These are phyloP conservation scores for Rhizophagus clarus DNA, from an alignment of 192 early-diverging fungal genomes.

Conservation along the genomic window DNA sequence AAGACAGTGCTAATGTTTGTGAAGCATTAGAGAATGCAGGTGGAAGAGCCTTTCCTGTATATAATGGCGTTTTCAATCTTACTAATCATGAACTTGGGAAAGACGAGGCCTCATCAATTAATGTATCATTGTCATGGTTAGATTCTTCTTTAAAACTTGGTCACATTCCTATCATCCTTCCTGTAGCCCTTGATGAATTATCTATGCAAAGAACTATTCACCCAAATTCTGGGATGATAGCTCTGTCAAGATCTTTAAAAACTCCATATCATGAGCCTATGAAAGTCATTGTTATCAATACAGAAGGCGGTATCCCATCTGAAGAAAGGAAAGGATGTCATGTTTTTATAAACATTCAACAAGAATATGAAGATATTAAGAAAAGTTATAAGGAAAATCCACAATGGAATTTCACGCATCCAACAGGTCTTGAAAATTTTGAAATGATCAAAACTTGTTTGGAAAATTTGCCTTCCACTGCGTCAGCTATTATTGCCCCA, in stretches of 20 bases:
- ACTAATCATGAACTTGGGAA: background rate
- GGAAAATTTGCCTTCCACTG: slow-evolving; percentile 66
- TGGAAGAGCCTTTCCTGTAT: slow-evolving; percentile 69
- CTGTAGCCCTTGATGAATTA: slow-evolving; percentile 42
- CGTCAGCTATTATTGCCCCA: slow-evolving; percentile 77
- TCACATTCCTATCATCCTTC: slow-evolving; percentile 68
- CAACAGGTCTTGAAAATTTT: slow-evolving; percentile 50
- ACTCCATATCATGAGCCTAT: slow-evolving; percentile 45
- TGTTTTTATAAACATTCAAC: slow-evolving; percentile 80
- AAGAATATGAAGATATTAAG: slow-evolving; percentile 67
- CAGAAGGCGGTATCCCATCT: slow-evolving; percentile 65
- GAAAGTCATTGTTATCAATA: slow-evolving; percentile 70
- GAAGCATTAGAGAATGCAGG: slow-evolving; percentile 76
- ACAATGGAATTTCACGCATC: slow-evolving; percentile 39
- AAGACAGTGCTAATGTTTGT: slow-evolving; percentile 56
- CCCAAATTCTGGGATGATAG: slow-evolving; percentile 56
- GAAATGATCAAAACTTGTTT: slow-evolving; percentile 69
- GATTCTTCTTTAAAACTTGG: slow-evolving; percentile 59
- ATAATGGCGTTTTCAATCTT: slow-evolving; percentile 62
- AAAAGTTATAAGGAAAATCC: slow-evolving; percentile 37
- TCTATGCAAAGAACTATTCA: slow-evolving; percentile 44
- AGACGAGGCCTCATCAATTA: slow-evolving; percentile 14
- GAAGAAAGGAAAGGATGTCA: slow-evolving; percentile 54
- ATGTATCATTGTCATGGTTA: slow-evolving; percentile 54
- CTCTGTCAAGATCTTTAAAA: slow-evolving; percentile 45